These are phyloP conservation scores for Nothophytophthora sp. DNA, from an alignment of 352 stramenopile species.

Conservation along the genomic window DNA sequence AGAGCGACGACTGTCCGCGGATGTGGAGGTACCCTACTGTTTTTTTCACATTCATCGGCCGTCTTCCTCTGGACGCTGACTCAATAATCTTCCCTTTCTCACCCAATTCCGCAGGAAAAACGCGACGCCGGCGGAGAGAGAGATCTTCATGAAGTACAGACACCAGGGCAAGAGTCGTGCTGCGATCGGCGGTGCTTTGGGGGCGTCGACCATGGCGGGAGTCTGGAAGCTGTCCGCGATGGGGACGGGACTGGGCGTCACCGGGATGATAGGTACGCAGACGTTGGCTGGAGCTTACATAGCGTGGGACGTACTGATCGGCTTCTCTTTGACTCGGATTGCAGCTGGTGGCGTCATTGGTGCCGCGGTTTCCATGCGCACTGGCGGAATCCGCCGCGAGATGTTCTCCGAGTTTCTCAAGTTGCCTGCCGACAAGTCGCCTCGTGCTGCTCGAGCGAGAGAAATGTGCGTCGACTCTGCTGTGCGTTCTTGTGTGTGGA, in stretches of 20 bases:
- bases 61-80: neutral
- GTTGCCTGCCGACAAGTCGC: slow-evolving; percentile 16
- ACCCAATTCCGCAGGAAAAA: too few species aligned
- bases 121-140: slow-evolving; percentile 6
- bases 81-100: too few species aligned
- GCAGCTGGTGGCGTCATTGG: slow-evolving; percentile 18
- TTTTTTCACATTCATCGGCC: neutral
- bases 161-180: slow-evolving; percentile 9
- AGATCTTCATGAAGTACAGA: slow-evolving; percentile 9
- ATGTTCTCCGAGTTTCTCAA: slow-evolving; percentile 20
- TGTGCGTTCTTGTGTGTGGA: neutral
- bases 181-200: slow-evolving; percentile 5
- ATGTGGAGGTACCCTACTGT: slow-evolving; percentile 8
- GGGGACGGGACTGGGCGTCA: slow-evolving; percentile 7
- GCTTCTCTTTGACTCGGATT: neutral
- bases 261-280: slow-evolving; percentile 12
- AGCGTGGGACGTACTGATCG: too few species aligned
- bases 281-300: too few species aligned
- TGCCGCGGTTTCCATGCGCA: slow-evolving; percentile 9
- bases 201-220: slow-evolving; percentile 8
- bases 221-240: slow-evolving; percentile 15
- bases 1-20: neutral
- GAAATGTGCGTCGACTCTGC: slow-evolving; percentile 9
- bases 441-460: slow-evolving; percentile 17
- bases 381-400: slow-evolving; percentile 13